Percentiles rank a stretch among this genome's conserved stretches.
Evolutionary conservation across 1,284 basidiomycete species (phyloP).

Genomic region (Apiotrichum porosum): DNA sequence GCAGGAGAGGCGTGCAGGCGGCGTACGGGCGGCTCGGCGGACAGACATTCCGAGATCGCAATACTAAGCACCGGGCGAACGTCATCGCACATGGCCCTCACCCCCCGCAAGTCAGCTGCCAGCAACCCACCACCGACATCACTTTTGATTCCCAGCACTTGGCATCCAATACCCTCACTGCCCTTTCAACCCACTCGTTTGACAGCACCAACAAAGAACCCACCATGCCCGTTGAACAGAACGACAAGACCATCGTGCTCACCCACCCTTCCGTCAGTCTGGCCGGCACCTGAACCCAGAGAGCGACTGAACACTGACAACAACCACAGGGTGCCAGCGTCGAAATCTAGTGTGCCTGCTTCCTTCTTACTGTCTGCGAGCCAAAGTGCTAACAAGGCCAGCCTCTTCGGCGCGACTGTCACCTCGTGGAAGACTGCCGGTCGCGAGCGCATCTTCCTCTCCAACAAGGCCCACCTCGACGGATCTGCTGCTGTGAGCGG

Average conservation of each 20-base stretch:
- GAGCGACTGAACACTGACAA: too few relatives aligned
- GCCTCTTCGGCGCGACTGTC: constrained; percentile 69
- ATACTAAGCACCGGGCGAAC: too few relatives aligned
- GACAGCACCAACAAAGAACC: neutral
- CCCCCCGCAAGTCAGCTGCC: too few relatives aligned
- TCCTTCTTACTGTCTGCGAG: too few relatives aligned
- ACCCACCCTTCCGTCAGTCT: constrained; percentile 35
- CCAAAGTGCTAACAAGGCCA: constrained; percentile 11
- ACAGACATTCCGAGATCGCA: too few relatives aligned
- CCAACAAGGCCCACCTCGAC: constrained; percentile 71
- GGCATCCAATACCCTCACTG: too few relatives aligned
- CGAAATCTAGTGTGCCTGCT: constrained; percentile 54
- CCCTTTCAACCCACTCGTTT: too few relatives aligned
- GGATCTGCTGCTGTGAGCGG: constrained; percentile 57
- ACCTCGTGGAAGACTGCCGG: constrained; percentile 51
- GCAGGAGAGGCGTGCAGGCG: too few relatives aligned
- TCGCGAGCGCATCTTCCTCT: constrained; percentile 69
- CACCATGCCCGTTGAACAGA: constrained; percentile 45
- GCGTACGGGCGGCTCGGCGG: too few relatives aligned
- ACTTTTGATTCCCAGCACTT: too few relatives aligned
- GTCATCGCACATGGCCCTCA: too few relatives aligned
- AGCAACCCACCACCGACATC: neutral
- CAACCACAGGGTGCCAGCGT: constrained; percentile 68
- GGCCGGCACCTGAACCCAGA: too few relatives aligned
- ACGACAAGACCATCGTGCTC: constrained; percentile 37